Conservation (phyloP, 2,329 filamentous ascomycete genomes). For the Huntiella omanensis region DNA sequence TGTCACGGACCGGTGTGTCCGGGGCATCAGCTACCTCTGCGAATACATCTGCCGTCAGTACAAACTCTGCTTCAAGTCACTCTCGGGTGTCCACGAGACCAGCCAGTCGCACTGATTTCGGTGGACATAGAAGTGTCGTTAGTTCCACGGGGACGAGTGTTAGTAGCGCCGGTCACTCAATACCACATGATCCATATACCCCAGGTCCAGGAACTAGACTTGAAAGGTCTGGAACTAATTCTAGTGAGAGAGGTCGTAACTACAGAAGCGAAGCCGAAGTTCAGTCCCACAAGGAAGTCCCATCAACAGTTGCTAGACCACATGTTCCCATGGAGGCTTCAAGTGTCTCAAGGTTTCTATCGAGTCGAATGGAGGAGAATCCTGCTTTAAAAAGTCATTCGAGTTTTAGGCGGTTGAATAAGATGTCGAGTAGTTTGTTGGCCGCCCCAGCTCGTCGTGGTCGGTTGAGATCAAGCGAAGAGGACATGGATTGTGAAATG, state of each 20-base stretch:
- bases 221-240: slow-evolving; percentile 35
- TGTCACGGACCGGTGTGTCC: slow-evolving; percentile 19
- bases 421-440: slow-evolving; percentile 57
- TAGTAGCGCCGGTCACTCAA: slow-evolving; percentile 6
- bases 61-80: slow-evolving; percentile 14
- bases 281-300: slow-evolving; percentile 2
- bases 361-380: slow-evolving; percentile 41
- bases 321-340: slow-evolving; percentile 4
- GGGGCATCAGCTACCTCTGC: slow-evolving; percentile 7
- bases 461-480: slow-evolving; percentile 47
- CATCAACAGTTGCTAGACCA: slow-evolving; percentile 1
- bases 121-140: slow-evolving; percentile 19
- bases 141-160: slow-evolving; percentile 8
- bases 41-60: slow-evolving; percentile 9
- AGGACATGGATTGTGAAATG: slow-evolving; percentile 31
- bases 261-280: slow-evolving; percentile 1
- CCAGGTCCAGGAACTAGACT: slow-evolving; percentile 29
- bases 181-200: slow-evolving; percentile 29
- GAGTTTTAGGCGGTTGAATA: slow-evolving; percentile 58
- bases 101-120: slow-evolving; percentile 23
- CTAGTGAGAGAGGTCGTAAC: slow-evolving; percentile 15
- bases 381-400: slow-evolving; percentile 51
- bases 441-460: slow-evolving; percentile 65
- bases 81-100: slow-evolving; percentile 21
- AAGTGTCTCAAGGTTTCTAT: slow-evolving; percentile 29